Evolutionary conservation across 1,284 basidiomycete species (phyloP).

Genomic region (Boletus mariae): DNA sequence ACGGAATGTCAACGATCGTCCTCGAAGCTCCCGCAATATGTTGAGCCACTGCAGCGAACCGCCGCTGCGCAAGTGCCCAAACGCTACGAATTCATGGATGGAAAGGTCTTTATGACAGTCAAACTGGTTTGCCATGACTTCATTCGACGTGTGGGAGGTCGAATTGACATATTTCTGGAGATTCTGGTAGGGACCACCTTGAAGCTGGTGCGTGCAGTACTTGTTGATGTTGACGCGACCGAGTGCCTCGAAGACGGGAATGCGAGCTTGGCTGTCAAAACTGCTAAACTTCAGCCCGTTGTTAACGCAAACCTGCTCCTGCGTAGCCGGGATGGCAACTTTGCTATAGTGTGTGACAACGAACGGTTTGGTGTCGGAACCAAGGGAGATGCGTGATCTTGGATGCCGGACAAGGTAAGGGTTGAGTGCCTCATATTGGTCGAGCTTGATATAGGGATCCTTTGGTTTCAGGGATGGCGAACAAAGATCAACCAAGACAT

Average conservation of each 20-base stretch:
- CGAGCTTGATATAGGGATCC: slow-evolving; percentile 14
- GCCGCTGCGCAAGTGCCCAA: slow-evolving; percentile 43
- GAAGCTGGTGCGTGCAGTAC: slow-evolving; percentile 33
- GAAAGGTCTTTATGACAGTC: slow-evolving; percentile 36
- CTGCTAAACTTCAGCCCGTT: slow-evolving; percentile 33
- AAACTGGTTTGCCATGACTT: slow-evolving; percentile 40
- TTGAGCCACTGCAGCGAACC: slow-evolving; percentile 47
- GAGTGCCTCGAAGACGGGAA: slow-evolving; percentile 15
- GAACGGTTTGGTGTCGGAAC: slow-evolving; percentile 42
- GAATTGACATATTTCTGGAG: slow-evolving; percentile 37
- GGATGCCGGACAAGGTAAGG: slow-evolving; percentile 13
- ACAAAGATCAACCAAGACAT: too few species aligned
- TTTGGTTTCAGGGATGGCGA: not conserved
- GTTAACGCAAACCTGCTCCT: slow-evolving; percentile 31
- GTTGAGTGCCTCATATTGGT: slow-evolving; percentile 6
- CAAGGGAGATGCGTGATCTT: slow-evolving; percentile 34
- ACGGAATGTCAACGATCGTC: slow-evolving; percentile 36
- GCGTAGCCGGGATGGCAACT: slow-evolving; percentile 25
- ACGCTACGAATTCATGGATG: slow-evolving; percentile 44
- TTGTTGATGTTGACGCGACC: slow-evolving; percentile 12
- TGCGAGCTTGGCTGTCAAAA: slow-evolving; percentile 14
- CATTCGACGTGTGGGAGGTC: slow-evolving; percentile 42
- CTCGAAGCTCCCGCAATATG: slow-evolving; percentile 40
- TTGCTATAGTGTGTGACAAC: slow-evolving; percentile 35
- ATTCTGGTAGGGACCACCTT: slow-evolving; percentile 31